Base-by-base conservation (phyloP, 2,329 filamentous ascomycete species). In the Fusarium sp. region DNA sequence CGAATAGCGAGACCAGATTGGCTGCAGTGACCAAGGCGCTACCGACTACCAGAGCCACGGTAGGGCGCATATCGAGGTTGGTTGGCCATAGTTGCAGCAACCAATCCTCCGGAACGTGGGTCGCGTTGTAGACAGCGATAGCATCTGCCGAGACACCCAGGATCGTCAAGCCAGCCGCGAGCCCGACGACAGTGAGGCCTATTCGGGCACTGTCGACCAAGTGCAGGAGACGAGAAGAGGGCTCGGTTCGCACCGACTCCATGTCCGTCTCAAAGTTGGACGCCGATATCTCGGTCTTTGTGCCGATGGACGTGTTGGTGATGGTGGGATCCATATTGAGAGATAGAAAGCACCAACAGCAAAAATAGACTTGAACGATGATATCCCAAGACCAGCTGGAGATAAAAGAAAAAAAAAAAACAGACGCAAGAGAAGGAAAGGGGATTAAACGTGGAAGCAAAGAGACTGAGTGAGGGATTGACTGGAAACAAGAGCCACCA, bases 31-130 rank as follows among this genome's bases (percentile, higher is more conserved):
- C 78, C 41, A 88, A 73, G 31, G 76, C 73, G 46, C 84, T 80
- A 34, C 82, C 82, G 25, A 77, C 79, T 15, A 88, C 79, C 25
- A 88, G 76, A 8, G 85, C 83, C 28, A 84, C 74, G 4, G 83
- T 85, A 3, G 86, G 85, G 43, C 83, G 78, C 31, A 86, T 70
- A 70, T 88, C 81, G 68, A 88, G 85, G 28, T 81, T 74, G 12
- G 77, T 73, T 0, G 86, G 86, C 86, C 86, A 89, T 44, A 88
- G 70, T 1, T 85, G 78, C 15, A 88, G 78, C 22, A 82, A 67
- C 67, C 78, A 83, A 41, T 80, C 78, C 15, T 71, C 70, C 1
- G 81, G 68, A 13, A 84, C 71, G 53, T 82, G 78, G 2, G 86
- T 88, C 26, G 75, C 74, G 64, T 85, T 78, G 75, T 87, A 88